Percentiles rank a stretch among this genome's conserved stretches.
Evolutionary conservation across 2,329 filamentous ascomycete species (phyloP).

Genomic region (Fusarium vanettenii): DNA sequence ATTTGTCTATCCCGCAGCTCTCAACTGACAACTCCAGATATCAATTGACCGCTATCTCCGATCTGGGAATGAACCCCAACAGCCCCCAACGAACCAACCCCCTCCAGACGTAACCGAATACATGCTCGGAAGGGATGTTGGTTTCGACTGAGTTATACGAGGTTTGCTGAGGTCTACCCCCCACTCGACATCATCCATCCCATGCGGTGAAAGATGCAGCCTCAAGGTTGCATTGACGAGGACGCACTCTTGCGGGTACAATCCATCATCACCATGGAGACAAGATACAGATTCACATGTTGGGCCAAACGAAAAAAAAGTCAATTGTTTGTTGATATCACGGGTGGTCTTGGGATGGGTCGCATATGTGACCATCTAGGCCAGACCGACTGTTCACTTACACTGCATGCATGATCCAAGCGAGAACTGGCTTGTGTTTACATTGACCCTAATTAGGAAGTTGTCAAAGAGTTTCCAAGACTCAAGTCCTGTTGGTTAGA

Average conservation of each 20-base stretch:
- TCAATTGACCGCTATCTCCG: conserved; percentile 45
- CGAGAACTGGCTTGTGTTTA: background rate
- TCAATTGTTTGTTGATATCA: conserved; percentile 16
- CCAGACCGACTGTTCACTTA: background rate
- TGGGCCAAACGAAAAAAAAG: too few species aligned
- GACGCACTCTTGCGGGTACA: background rate
- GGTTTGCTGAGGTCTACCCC: background rate
- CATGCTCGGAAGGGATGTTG: background rate
- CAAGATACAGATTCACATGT: background rate
- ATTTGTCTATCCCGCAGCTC: background rate
- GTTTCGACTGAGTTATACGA: background rate
- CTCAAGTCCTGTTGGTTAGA: background rate
- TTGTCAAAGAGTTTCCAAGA: background rate
- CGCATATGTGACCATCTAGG: conserved; percentile 11
- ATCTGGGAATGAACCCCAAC: background rate
- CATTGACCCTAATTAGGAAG: background rate
- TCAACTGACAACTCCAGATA: conserved; percentile 32
- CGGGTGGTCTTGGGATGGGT: conserved; percentile 28
- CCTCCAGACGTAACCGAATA: background rate
- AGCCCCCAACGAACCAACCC: background rate
- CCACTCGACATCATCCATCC: background rate
- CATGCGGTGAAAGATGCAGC: background rate
- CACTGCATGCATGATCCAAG: background rate
- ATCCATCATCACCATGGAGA: conserved; percentile 21
- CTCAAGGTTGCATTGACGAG: background rate